Conservation (phyloP, 768 basidiomycete species). For the Cystofilobasidium ferigula region DNA sequence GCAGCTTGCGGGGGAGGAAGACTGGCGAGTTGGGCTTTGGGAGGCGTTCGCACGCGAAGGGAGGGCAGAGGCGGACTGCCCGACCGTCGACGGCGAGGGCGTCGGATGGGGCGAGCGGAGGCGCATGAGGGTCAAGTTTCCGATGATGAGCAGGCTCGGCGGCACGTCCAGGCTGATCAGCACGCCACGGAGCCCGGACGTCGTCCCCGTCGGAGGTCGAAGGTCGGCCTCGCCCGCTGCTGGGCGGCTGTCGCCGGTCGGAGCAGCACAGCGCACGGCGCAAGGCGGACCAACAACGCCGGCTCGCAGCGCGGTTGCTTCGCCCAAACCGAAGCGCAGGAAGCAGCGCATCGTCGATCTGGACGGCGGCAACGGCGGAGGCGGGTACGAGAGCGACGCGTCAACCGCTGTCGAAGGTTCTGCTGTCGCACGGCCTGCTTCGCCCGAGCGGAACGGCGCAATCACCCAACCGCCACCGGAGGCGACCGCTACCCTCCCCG, state of each 20-base stretch:
- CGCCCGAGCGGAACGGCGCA: neutral
- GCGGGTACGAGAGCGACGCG: slow-evolving; percentile 6
- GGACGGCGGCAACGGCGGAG: slow-evolving; percentile 39
- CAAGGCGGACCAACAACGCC: no score
- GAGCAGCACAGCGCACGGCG: no score
- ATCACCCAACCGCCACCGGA: neutral
- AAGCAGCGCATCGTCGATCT: slow-evolving; percentile 70
- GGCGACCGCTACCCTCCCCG: neutral
- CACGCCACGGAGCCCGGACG: slow-evolving; percentile 1
- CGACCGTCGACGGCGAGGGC: slow-evolving; percentile 58
- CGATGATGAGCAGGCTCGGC: slow-evolving; percentile 3
- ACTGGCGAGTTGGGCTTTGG: slow-evolving; percentile 68
- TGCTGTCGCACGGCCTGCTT: no score
- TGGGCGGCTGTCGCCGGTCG: no score
- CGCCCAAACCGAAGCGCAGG: slow-evolving; percentile 41
- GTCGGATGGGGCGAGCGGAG: slow-evolving; percentile 34
- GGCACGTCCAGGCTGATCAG: neutral
- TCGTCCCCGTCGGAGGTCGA: neutral
- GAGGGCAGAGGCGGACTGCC: slow-evolving; percentile 42
- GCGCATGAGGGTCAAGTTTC: slow-evolving; percentile 27
- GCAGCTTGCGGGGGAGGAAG: slow-evolving; percentile 49
- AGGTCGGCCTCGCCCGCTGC: neutral
- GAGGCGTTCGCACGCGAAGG: slow-evolving; percentile 74
- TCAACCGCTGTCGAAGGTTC: neutral
- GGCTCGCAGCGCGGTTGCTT: no score